These are phyloP conservation scores for Cryphonectria parasitica DNA, from an alignment of 2,329 filamentous ascomycete genomes.

Conservation along the genomic window DNA sequence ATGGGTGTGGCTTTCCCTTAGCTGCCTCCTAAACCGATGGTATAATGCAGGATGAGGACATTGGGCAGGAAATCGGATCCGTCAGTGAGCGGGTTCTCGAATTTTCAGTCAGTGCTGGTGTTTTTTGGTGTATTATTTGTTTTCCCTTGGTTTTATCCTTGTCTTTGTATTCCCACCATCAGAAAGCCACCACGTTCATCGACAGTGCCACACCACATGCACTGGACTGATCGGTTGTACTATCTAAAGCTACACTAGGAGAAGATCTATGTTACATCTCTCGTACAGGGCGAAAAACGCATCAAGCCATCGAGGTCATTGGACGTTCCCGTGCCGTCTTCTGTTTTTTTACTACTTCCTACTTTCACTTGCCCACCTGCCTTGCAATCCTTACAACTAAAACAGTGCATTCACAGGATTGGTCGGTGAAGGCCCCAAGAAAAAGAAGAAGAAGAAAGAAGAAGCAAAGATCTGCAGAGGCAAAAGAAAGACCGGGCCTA, in stretches of 20 bases:
- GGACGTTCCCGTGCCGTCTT: background rate
- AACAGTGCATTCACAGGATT: background rate
- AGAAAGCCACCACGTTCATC: background rate
- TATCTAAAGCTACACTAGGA: conserved; percentile 12
- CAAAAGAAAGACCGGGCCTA: background rate
- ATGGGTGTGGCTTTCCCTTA: conserved; percentile 3
- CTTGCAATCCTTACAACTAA: background rate
- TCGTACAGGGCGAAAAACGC: background rate
- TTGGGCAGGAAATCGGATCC: background rate
- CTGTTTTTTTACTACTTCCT: background rate
- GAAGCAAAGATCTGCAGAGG: background rate
- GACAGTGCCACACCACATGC: conserved; percentile 1
- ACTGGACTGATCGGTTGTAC: background rate
- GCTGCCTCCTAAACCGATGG: conserved; percentile 3
- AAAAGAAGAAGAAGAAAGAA: background rate
- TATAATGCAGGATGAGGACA: conserved; percentile 9
- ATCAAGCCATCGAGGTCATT: conserved; percentile 1
- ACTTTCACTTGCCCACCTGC: background rate
- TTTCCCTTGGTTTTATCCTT: background rate
- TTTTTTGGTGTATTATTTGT: background rate
- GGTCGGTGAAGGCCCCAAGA: background rate
- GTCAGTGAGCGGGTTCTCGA: background rate
- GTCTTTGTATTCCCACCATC: background rate
- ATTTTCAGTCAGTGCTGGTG: background rate
- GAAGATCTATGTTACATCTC: conserved; percentile 2